Evolutionary conservation across 192 early-diverging fungal genomes (phyloP), one percentile per base, ranked within the genome.

Genomic region (Coemansia furcata): DNA sequence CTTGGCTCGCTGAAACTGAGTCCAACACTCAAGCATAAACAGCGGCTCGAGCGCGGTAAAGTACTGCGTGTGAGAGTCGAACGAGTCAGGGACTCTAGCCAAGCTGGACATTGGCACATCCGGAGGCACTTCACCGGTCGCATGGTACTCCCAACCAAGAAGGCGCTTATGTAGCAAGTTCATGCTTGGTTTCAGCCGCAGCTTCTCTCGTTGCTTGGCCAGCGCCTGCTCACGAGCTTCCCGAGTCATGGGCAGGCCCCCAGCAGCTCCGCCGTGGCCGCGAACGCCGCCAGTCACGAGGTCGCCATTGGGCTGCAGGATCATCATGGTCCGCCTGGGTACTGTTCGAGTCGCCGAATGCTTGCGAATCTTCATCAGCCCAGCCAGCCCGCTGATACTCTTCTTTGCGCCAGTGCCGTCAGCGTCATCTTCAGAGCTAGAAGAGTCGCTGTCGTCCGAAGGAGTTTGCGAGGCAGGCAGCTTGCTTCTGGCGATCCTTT

Each of bases 11-110:
- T 89, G 75, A 36, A 97, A 76, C 69, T 94, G 90, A 59, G 89
- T 80, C 95, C 94, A 96, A 61, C 87, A 84, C 72, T 98, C 96
- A 4, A 94, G 78, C 37, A 94, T 65, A 38, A 96, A 59, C 46
- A 97, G 72, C 0, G 94, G 95, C 73, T 95, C 93, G 74, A 97
- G 91, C 4, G 82, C 73, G 19, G 59, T 55, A 3, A 69, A 69
- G 67, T 97, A 98, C 44, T 89, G 75, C 29, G 79, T 67, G 6
- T 79, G 73, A 21, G 77, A 71, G 2, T 79, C 61, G 64, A 94
- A 98, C 11, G 19, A 65, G 29, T 87, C 76, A 1, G 88, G 87
- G 6, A 98, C 87, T 8, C 44, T 63, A 1, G 55, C 38, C 43
- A 87, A 76, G 23, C 62, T 37, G 6, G 71, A 37, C 14, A 33